Evolutionary conservation across 2,329 filamentous ascomycete genomes (phyloP).

Genomic region (Curvularia eragrostidis): DNA sequence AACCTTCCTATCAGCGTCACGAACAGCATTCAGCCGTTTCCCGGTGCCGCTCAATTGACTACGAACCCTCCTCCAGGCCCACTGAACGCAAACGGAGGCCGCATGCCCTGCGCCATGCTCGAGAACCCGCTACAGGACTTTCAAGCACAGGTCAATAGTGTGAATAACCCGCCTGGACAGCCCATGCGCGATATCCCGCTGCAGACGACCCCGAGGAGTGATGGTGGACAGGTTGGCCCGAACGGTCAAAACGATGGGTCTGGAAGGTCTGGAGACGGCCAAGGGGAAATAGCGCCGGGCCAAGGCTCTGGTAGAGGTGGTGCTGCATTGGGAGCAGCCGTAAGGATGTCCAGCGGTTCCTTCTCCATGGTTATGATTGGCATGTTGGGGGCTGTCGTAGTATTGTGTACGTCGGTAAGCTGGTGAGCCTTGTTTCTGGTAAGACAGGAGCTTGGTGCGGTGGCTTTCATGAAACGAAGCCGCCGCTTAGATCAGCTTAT

Average conservation of each 20-base stretch:
- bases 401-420: conserved; percentile 20
- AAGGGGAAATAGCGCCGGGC: conserved; percentile 20
- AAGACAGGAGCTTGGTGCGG: neutral
- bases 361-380: conserved; percentile 21
- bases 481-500: neutral
- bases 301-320: neutral
- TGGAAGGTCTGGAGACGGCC: neutral
- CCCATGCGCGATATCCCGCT: conserved; percentile 40
- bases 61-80: conserved; percentile 45
- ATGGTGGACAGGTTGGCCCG: conserved; percentile 40
- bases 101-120: conserved; percentile 40
- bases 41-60: conserved; percentile 39
- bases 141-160: conserved; percentile 33
- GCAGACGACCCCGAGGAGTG: conserved; percentile 30
- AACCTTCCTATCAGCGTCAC: conserved; percentile 73
- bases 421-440: conserved; percentile 5
- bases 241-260: conserved; percentile 26
- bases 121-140: conserved; percentile 40
- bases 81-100: conserved; percentile 43
- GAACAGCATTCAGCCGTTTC: conserved; percentile 62
- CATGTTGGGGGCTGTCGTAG: conserved; percentile 19
- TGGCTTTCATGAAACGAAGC: neutral
- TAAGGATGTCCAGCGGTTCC: conserved; percentile 16
- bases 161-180: conserved; percentile 44
- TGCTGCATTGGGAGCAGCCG: conserved; percentile 15